These are phyloP conservation scores for Ascochyta fabae DNA, from an alignment of 2,329 filamentous ascomycete genomes.

Conservation along the genomic window DNA sequence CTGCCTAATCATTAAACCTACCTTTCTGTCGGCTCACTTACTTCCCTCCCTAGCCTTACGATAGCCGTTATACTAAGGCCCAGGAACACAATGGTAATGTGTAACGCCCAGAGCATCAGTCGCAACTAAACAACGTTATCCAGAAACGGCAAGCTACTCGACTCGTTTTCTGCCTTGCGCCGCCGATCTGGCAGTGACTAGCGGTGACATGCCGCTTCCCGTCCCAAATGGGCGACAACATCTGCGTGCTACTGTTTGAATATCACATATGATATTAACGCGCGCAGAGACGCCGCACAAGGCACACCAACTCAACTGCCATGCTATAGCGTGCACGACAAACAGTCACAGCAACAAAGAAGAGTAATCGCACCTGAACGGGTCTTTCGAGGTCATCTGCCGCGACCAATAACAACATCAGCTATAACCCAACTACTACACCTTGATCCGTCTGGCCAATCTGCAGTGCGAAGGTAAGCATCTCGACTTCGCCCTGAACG, in stretches of 20 bases:
- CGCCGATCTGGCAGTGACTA: neutral
- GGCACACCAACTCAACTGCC: neutral
- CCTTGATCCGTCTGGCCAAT: neutral
- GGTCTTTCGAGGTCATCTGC: neutral
- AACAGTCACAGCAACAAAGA: neutral
- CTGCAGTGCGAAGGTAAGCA: neutral
- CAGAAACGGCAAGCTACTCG: neutral
- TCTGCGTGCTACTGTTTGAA: constrained; percentile 1
- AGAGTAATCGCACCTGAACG: neutral
- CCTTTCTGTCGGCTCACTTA: constrained; percentile 6
- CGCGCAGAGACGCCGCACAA: neutral
- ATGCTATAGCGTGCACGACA: neutral
- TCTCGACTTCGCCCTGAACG: neutral
- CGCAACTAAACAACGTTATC: neutral
- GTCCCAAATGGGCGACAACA: neutral
- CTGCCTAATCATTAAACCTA: neutral
- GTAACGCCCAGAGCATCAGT: constrained; percentile 1
- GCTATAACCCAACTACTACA: neutral
- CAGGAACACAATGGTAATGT: neutral
- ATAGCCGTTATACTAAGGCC: neutral
- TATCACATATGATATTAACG: neutral
- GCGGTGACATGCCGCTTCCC: constrained; percentile 2
- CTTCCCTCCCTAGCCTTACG: neutral
- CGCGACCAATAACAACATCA: neutral
- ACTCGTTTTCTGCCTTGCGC: constrained; percentile 1